These are phyloP conservation scores for Acer yangbiense DNA, from an alignment of 345 rosid species.

Conservation along the genomic window DNA sequence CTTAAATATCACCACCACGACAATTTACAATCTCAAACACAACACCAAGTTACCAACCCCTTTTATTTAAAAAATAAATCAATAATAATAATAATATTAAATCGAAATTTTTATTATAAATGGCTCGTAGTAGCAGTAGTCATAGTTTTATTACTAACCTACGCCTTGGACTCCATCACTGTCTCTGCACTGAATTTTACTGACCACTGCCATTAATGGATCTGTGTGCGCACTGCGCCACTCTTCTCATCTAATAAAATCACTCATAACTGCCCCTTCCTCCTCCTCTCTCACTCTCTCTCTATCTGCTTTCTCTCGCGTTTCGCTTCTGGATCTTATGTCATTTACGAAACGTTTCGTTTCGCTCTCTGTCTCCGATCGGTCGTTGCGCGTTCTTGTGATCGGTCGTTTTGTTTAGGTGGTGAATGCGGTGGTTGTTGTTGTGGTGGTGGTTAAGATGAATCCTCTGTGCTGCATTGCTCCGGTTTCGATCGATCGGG, in stretches of 20 bases:
- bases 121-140: no score
- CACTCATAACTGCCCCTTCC: constrained; percentile 26
- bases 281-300: background rate
- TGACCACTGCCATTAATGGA: constrained; percentile 61
- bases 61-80: no score
- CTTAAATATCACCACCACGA: background rate
- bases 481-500: constrained; percentile 95
- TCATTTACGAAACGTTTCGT: constrained; percentile 38
- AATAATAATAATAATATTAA: no score
- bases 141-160: background rate
- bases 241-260: constrained; percentile 33
- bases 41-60: no score
- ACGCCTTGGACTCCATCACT: constrained; percentile 37
- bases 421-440: constrained; percentile 7
- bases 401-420: constrained; percentile 3
- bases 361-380: constrained; percentile 40
- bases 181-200: constrained; percentile 44
- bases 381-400: constrained; percentile 13
- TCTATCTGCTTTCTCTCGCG: background rate
- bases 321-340: constrained; percentile 34
- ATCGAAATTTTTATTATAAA: no score
- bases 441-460: constrained; percentile 35
- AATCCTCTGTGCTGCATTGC: constrained; percentile 99
- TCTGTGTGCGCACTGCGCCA: constrained; percentile 42
- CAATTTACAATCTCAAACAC: no score